phyloP scores from a whole-genome alignment of 192 early-diverging fungal genomes.

The Coemansia guatemalensis region DNA sequence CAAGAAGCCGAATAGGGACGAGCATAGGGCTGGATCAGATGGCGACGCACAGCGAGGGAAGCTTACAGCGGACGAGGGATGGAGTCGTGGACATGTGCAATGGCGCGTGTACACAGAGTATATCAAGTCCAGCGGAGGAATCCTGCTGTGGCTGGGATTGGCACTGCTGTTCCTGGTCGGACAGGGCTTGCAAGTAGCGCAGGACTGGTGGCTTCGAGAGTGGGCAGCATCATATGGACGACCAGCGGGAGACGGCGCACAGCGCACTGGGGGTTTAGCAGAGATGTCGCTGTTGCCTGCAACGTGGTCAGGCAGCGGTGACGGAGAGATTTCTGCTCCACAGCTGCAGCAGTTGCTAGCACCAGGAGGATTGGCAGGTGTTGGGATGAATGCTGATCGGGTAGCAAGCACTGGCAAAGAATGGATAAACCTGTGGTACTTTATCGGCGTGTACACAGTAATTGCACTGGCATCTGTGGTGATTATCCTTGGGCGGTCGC shows the following conservation, averaged over 20 bases:
- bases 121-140: conserved; percentile 65
- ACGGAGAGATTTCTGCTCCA: neutral
- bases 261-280: neutral
- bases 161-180: conserved; percentile 26
- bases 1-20: conserved; percentile 23
- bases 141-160: conserved; percentile 60
- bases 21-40: neutral
- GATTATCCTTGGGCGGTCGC: conserved; percentile 33
- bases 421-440: conserved; percentile 25
- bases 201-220: conserved; percentile 54
- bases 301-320: no score
- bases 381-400: neutral
- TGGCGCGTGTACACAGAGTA: conserved; percentile 78
- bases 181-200: conserved; percentile 36
- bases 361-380: neutral
- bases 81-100: conserved; percentile 74
- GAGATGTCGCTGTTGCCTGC: neutral
- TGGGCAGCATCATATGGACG: conserved; percentile 44
- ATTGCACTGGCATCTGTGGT: conserved; percentile 34
- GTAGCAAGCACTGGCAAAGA: neutral
- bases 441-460: conserved; percentile 32
- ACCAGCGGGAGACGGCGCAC: conserved; percentile 3
- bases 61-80: conserved; percentile 80
- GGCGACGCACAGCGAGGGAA: conserved; percentile 45
- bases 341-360: neutral